Evolutionary conservation across 371 early-diverging fungal species (phyloP), one percentile per base, ranked within the genome.

Genomic region (Chytridium lagenaria): DNA sequence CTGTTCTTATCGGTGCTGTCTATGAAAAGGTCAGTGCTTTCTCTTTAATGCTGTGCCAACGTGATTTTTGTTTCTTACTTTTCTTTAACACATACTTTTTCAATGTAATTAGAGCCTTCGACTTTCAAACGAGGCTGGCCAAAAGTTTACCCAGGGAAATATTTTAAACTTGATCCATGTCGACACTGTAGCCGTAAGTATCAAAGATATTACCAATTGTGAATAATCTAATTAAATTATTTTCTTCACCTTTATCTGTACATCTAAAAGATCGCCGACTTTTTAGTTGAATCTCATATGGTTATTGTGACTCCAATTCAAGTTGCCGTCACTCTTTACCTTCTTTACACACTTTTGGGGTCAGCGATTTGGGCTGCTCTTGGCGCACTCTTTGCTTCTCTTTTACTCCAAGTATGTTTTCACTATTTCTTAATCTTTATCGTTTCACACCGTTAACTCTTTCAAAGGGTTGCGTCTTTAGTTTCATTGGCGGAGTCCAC

Each of bases 81-180:
- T 44, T 19, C n/a, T n/a, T n/a, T n/a, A n/a, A n/a, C 44, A 44
- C 7, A 5, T 52, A 12, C 26, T 61, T n/a, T n/a, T n/a, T n/a
- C n/a, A n/a, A n/a, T n/a, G n/a, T n/a, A n/a, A n/a, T n/a, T n/a
- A 61, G 61, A 61, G 61, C 2, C 44, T 75, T 26, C 37, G 75
- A 3, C 55, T 74, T 15, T 69, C 69, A 3, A 50, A 57, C 10
- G 36, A 40, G 23, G 49, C 68, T 1, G 36, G 49, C 49, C 59
- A 39, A 16, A 59, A 38, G 31, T 74, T 67, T 34, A 74, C 63
- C 31, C 69, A 69, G 15, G 79, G 79, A 1, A 65, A 81, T 34
- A 79, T 77, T 49, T 55, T 76, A 30, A 79, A 77, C 65, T 36
- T 81, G 68, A 75, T 81, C 34, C 77, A 77, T 50, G 77, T 79